A percentile compares a stretch with the other conserved stretches of the same genome.
Conservation (phyloP, 805 yeast species). For the Millerozyma miso region DNA sequence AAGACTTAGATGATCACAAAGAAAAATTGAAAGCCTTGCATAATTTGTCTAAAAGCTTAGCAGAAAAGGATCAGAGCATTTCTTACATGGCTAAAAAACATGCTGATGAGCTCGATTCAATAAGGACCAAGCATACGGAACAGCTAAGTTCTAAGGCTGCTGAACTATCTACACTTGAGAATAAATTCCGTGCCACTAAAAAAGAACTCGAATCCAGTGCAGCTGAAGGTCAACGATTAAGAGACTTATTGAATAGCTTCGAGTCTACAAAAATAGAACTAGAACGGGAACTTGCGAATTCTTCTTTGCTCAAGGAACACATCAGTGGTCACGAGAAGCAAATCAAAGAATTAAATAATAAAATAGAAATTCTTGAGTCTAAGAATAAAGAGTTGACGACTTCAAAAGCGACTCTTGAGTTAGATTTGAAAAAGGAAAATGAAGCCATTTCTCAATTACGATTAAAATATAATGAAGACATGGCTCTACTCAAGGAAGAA, state of each 20-base stretch:
- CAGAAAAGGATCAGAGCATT: background rate
- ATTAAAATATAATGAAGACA: background rate
- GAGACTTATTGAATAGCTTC: background rate
- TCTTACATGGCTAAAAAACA: background rate
- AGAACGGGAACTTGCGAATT: background rate
- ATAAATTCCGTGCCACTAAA: background rate
- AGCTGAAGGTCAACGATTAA: background rate
- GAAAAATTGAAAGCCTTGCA: background rate
- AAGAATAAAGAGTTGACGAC: background rate
- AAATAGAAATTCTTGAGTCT: background rate
- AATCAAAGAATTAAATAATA: background rate
- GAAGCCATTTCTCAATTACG: background rate
- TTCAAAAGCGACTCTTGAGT: background rate
- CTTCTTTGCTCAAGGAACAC: background rate
- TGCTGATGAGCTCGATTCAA: background rate
- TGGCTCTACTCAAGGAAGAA: conserved; percentile 1
- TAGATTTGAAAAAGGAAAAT: background rate
- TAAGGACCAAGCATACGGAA: background rate
- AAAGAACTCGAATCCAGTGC: background rate
- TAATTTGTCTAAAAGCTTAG: background rate
- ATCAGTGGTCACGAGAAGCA: background rate
- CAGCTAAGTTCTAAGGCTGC: background rate
- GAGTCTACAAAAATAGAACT: background rate
- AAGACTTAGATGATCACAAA: background rate
- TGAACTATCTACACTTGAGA: background rate